Evolutionary conservation across 306 rosid genomes (phyloP).

Genomic region (Vicia villosa): DNA sequence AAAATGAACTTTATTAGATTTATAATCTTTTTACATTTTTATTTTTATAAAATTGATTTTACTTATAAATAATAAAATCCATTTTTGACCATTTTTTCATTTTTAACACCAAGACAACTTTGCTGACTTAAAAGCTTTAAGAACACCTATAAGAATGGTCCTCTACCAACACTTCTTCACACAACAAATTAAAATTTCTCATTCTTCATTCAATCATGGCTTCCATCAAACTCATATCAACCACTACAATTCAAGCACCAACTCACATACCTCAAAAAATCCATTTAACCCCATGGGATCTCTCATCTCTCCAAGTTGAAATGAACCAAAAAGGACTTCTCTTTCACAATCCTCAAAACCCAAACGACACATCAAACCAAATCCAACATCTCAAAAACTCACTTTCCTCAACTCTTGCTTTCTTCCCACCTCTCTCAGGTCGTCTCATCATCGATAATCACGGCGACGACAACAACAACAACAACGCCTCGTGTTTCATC

Average conservation of each 20-base stretch:
- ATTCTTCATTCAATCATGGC: background rate
- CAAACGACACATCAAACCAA: background rate
- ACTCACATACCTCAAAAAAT: background rate
- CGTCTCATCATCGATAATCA: conserved; percentile 7
- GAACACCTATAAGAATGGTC: background rate
- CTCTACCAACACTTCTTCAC: background rate
- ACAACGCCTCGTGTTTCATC: conserved; percentile 21
- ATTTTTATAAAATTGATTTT: no score
- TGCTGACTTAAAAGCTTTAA: background rate
- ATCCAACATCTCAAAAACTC: conserved; percentile 35
- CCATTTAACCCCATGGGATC: conserved; percentile 47
- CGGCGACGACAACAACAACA: background rate
- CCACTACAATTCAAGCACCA: conserved; percentile 3
- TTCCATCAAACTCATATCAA: conserved; percentile 4
- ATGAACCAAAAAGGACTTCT: conserved; percentile 45
- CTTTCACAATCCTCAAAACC: conserved; percentile 17
- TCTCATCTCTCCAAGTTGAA: conserved; percentile 4
- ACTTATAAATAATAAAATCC: no score
- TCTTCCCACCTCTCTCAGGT: conserved; percentile 44
- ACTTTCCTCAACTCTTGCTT: conserved; percentile 35
- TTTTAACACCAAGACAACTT: no score
- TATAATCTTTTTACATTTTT: no score
- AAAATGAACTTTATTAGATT: no score
- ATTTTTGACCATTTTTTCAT: background rate
- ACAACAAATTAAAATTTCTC: background rate